Percentiles rank a stretch among this genome's conserved stretches.
Conservation (phyloP, 352 stramenopile genomes). For the Globisporangium echinulatum region DNA sequence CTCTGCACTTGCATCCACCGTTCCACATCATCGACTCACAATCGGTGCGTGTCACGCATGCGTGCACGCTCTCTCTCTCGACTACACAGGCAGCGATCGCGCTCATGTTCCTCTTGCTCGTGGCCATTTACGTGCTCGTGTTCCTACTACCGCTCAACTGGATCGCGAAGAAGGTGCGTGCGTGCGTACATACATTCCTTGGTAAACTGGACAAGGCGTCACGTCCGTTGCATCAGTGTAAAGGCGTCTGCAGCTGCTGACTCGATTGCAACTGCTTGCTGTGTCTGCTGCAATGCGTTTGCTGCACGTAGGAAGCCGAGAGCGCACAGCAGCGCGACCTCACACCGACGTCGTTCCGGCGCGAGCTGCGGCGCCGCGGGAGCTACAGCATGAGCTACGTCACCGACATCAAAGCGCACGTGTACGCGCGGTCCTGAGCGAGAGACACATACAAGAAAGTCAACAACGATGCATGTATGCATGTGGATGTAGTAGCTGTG, state of each 20-base stretch:
- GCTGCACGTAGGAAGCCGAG: slow-evolving; percentile 19
- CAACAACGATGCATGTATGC: background rate
- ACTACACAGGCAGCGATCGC: slow-evolving; percentile 30
- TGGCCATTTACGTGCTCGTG: slow-evolving; percentile 54
- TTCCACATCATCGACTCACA: background rate
- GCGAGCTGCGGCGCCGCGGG: slow-evolving; percentile 69
- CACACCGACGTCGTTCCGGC: slow-evolving; percentile 62
- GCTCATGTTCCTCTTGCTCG: slow-evolving; percentile 29
- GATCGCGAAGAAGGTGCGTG: slow-evolving; percentile 33
- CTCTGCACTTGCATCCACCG: too few species aligned
- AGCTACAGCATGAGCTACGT: slow-evolving; percentile 88
- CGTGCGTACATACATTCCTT: too few species aligned
- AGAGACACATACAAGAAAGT: background rate
- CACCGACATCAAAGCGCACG: slow-evolving; percentile 82
- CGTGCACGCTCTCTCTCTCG: too few species aligned
- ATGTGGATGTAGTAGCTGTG: background rate
- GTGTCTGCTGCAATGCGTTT: background rate
- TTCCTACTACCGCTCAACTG: slow-evolving; percentile 52
- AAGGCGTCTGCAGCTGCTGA: background rate
- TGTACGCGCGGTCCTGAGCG: slow-evolving; percentile 59
- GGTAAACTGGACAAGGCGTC: too few species aligned
- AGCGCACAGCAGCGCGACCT: slow-evolving; percentile 11
- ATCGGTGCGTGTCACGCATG: background rate
- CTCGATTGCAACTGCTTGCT: background rate
- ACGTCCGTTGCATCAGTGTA: too few species aligned